Evolutionary conservation across 768 basidiomycete species (phyloP).

Genomic region (Cyclocybe cylindracea): DNA sequence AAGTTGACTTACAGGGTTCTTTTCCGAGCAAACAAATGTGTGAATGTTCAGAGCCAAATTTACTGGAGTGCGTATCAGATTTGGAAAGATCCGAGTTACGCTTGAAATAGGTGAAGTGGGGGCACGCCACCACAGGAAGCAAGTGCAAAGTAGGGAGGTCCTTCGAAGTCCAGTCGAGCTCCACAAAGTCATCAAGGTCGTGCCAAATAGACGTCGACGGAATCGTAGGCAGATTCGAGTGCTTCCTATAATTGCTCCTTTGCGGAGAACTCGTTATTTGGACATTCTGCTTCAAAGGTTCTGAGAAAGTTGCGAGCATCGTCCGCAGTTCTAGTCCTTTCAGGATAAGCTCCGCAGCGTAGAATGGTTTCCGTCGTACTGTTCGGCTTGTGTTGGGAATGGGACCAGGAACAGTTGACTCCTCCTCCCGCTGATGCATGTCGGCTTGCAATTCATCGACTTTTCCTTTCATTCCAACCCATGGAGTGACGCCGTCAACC

Average conservation of each 20-base stretch:
- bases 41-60: slow-evolving; percentile 85
- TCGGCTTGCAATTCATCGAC: slow-evolving; percentile 85
- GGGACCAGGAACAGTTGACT: slow-evolving; percentile 60
- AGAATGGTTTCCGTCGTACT: slow-evolving; percentile 79
- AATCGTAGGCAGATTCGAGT: slow-evolving; percentile 43
- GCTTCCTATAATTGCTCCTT: slow-evolving; percentile 49
- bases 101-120: slow-evolving; percentile 82
- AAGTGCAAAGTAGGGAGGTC: slow-evolving; percentile 63
- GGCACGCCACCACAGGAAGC: slow-evolving; percentile 73
- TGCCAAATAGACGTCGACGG: slow-evolving; percentile 64
- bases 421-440: slow-evolving; percentile 90
- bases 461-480: slow-evolving; percentile 84
- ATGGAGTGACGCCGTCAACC: slow-evolving; percentile 74
- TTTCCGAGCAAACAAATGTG: slow-evolving; percentile 81
- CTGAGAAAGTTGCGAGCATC: slow-evolving; percentile 74
- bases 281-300: slow-evolving; percentile 65
- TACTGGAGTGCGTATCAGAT: slow-evolving; percentile 51
- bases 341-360: slow-evolving; percentile 82
- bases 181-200: slow-evolving; percentile 80
- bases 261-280: slow-evolving; percentile 47
- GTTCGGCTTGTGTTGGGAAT: slow-evolving; percentile 58
- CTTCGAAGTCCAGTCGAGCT: slow-evolving; percentile 65
- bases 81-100: slow-evolving; percentile 46
- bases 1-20: slow-evolving; percentile 57
- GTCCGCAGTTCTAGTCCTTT: slow-evolving; percentile 77